These are phyloP conservation scores for Dillenia suffruticosa DNA, from an alignment of 164 flowering plant species.

Conservation along the genomic window DNA sequence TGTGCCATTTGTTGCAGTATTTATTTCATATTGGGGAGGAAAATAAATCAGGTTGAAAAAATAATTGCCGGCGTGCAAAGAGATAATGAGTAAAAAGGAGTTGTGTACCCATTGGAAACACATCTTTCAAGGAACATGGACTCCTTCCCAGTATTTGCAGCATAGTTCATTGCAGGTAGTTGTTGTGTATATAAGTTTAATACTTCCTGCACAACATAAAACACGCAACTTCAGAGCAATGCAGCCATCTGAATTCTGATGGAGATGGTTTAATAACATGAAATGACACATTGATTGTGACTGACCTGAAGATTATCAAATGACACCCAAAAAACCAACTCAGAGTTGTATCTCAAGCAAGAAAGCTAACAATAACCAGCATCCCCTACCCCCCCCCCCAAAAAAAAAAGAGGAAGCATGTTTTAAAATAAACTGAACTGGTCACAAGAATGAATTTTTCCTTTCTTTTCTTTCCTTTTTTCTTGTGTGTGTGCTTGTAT, in stretches of 20 bases:
- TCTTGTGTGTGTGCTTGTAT: too few relatives aligned
- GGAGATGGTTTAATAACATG: background rate
- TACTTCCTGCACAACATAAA: constrained; percentile 49
- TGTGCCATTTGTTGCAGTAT: background rate
- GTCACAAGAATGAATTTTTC: too few relatives aligned
- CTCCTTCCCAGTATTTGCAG: constrained; percentile 88
- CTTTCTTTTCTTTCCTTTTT: too few relatives aligned
- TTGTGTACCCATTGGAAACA: constrained; percentile 64
- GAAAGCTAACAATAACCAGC: background rate
- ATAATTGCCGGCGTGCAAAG: background rate
- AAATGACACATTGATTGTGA: background rate
- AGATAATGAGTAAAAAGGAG: background rate
- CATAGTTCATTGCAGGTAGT: constrained; percentile 82
- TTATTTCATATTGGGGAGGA: background rate
- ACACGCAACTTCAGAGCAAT: constrained; percentile 2
- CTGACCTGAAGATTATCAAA: background rate
- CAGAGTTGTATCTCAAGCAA: background rate
- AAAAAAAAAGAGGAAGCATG: too few relatives aligned
- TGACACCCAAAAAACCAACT: background rate
- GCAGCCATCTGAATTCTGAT: too few relatives aligned
- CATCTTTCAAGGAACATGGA: constrained; percentile 83
- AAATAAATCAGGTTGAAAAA: background rate
- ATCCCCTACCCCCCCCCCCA: background rate
- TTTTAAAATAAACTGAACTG: too few relatives aligned
- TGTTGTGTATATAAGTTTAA: constrained; percentile 55